A percentile compares a stretch with the other conserved stretches of the same genome.
Conservation (phyloP, 768 basidiomycete species). For the Gautieria morchelliformis region DNA sequence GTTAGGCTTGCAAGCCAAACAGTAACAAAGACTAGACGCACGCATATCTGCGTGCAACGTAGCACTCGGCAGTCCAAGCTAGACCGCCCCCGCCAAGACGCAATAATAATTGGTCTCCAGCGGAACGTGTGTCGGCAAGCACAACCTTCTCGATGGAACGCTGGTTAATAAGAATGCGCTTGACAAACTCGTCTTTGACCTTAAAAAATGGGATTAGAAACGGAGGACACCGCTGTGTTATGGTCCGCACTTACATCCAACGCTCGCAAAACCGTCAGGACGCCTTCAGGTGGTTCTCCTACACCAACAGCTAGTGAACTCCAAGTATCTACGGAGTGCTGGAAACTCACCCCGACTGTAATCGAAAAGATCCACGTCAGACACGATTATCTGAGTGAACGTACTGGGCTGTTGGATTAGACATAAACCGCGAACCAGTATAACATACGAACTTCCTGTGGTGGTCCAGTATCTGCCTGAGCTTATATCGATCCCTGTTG, state of each 20-base stretch:
- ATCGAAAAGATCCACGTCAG: conserved; percentile 73
- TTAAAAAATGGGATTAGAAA: conserved; percentile 23
- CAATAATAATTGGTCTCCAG: conserved; percentile 47
- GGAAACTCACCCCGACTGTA: conserved; percentile 40
- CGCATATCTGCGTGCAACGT: conserved; percentile 56
- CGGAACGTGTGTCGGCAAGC: conserved; percentile 51
- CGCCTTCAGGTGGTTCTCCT: conserved; percentile 46
- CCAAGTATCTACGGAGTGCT: neutral
- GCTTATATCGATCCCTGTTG: conserved; percentile 42
- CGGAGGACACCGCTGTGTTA: neutral
- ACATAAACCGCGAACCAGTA: conserved; percentile 7
- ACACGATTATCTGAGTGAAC: conserved; percentile 47
- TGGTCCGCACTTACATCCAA: conserved; percentile 50
- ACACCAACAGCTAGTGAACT: neutral
- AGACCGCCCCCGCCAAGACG: conserved; percentile 37
- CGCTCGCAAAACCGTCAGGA: conserved; percentile 72
- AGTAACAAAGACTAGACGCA: conserved; percentile 24
- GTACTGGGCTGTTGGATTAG: conserved; percentile 25
- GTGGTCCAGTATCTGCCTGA: conserved; percentile 49
- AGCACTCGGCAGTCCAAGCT: conserved; percentile 56
- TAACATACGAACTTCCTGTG: conserved; percentile 51
- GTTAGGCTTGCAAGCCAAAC: neutral
- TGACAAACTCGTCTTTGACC: conserved; percentile 66
- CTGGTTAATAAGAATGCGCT: conserved; percentile 74
- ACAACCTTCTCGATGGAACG: conserved; percentile 61